Base-by-base conservation (phyloP, 495 filamentous ascomycete species). In the Daldinia loculata region DNA sequence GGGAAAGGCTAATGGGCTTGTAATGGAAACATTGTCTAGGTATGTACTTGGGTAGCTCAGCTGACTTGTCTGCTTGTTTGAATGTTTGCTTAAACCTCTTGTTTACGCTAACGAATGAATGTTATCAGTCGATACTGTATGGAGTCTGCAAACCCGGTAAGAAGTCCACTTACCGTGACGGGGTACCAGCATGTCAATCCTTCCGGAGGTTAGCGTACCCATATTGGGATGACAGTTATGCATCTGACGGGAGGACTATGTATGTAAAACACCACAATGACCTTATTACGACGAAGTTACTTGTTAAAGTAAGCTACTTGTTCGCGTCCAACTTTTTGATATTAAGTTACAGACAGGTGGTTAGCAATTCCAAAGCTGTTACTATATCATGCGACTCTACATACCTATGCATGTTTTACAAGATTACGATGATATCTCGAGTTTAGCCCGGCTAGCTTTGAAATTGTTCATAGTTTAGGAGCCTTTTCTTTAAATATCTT, bases 121-220 rank as follows among this genome's bases (percentile, higher is more conserved):
- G 2, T 6, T 29, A 29, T 53, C 50, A 24, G 30, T 30, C 27
- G 14, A 53, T 53, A 53, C 50, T 53, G 50, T 53, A 53, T 30
- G 50, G 50, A 53, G 24, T 53, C 24, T 12, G 12, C 1, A n/a
- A 53, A 30, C 50, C 27, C 26, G 50, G 50, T 30, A 53, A 53
- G 11, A n/a, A 14, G 22, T 53, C 24, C 50, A 53, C 50, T 29
- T 53, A 30, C 50, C 50, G 50, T 30, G 26, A 53, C 15, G 15
- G 26, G 30, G 2, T 8, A 36, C 53, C 30, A 38, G 53, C 53
- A 56, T 56, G 8, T 12, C 29, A 56, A 56, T 56, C 53, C 53
- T 56, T 19, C 53, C 53, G 17, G 1, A 22, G 6, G 29, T 19
- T 56, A 56, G 53, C 30, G 53, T 36, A 5, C 30, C 53, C 51